phyloP scores from a whole-genome alignment of 306 rosid species.

The Crotalaria pallida region DNA sequence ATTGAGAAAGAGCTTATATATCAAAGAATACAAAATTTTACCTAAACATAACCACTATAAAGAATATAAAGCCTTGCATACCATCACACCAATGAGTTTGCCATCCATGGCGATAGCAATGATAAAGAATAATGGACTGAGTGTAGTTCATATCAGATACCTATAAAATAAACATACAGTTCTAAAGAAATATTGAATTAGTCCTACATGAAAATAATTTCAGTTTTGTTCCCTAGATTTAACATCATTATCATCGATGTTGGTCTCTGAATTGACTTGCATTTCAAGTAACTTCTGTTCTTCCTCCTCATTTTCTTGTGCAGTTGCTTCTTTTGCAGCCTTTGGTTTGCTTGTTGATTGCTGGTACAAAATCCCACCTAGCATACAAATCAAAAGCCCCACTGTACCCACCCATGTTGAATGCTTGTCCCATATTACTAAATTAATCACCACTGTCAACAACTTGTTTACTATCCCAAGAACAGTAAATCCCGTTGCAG shows the following conservation, averaged over 20 bases:
- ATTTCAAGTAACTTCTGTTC: slow-evolving; percentile 54
- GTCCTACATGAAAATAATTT: slow-evolving; percentile 4
- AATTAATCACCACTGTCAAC: slow-evolving; percentile 69
- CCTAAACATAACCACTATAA: not conserved
- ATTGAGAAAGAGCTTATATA: not conserved
- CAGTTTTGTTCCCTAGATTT: slow-evolving; percentile 36
- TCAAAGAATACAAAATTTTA: not conserved
- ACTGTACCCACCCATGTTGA: slow-evolving; percentile 70
- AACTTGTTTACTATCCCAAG: slow-evolving; percentile 89
- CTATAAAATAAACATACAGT: slow-evolving; percentile 19
- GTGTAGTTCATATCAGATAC: slow-evolving; percentile 11
- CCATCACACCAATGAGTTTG: not conserved
- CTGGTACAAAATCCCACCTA: slow-evolving; percentile 72
- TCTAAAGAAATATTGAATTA: slow-evolving; percentile 6
- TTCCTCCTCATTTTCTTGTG: slow-evolving; percentile 45
- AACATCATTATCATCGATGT: not conserved
- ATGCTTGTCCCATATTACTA: slow-evolving; percentile 78
- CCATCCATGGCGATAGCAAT: slow-evolving; percentile 6
- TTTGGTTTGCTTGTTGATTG: slow-evolving; percentile 68
- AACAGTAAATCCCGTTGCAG: slow-evolving; percentile 79
- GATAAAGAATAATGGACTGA: slow-evolving; percentile 14
- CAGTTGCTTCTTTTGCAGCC: slow-evolving; percentile 32
- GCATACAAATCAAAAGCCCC: slow-evolving; percentile 76
- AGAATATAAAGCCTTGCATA: not conserved
- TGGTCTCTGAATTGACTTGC: slow-evolving; percentile 34